phyloP scores from a whole-genome alignment of 495 filamentous ascomycete genomes.

The Trichoderma orchidacearum region DNA sequence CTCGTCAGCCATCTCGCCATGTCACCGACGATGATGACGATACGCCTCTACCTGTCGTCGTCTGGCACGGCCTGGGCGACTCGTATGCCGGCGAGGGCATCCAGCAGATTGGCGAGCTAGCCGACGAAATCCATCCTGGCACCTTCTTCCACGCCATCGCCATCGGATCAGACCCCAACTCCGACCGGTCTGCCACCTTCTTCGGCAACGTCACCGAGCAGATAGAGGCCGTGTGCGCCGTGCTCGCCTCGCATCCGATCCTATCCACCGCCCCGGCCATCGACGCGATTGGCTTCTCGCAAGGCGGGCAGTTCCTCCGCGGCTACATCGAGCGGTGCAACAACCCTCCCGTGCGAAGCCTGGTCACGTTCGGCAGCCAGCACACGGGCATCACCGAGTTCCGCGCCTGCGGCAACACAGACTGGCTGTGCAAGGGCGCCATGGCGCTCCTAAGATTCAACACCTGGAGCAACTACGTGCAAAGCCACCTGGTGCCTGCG shows the following conservation, averaged over 20 bases:
- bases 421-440: conserved; percentile 71
- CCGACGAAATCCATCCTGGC: conserved; percentile 59
- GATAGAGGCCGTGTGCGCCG: conserved; percentile 62
- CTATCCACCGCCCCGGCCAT: conserved; percentile 67
- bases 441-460: conserved; percentile 57
- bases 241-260: conserved; percentile 63
- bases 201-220: conserved; percentile 82
- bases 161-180: conserved; percentile 47
- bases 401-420: conserved; percentile 42
- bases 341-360: conserved; percentile 58
- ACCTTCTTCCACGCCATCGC: conserved; percentile 75
- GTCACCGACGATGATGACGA: conserved; percentile 26
- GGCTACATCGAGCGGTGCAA: conserved; percentile 91
- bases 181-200: conserved; percentile 74
- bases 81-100: conserved; percentile 67
- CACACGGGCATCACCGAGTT: conserved; percentile 90
- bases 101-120: conserved; percentile 47
- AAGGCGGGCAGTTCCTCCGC: conserved; percentile 91
- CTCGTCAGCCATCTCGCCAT: background rate
- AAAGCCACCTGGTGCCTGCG: conserved; percentile 72
- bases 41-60: conserved; percentile 67
- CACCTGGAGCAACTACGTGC: conserved; percentile 64
- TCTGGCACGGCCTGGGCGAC: conserved; percentile 77
- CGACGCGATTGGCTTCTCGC: conserved; percentile 88
- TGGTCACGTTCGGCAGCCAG: conserved; percentile 86